phyloP scores from a whole-genome alignment of 2,329 filamentous ascomycete species.

The Stagonosporopsis rhizophila region DNA sequence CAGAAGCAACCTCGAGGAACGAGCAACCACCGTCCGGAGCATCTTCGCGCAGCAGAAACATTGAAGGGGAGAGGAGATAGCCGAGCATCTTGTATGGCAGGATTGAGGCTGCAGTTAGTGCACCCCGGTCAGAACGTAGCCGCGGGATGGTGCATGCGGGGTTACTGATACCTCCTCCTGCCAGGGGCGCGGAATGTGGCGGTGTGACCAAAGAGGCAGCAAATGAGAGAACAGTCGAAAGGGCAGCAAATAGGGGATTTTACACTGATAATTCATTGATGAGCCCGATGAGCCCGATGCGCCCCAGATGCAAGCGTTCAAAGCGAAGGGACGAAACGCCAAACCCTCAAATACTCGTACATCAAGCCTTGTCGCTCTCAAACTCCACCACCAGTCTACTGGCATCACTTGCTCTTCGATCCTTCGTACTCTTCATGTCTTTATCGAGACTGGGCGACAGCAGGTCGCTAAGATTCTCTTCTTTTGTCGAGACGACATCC shows the following conservation, averaged over 20 bases:
- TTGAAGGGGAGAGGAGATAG: constrained; percentile 9
- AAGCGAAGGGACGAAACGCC: constrained; percentile 11
- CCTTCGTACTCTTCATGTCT: constrained; percentile 39
- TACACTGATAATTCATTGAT: not conserved
- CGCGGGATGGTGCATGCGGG: constrained; percentile 22
- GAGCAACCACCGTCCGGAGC: constrained; percentile 36
- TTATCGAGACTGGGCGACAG: constrained; percentile 28
- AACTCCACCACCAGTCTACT: constrained; percentile 49
- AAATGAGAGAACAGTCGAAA: not conserved
- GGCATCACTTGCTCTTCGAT: constrained; percentile 44
- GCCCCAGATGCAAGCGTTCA: constrained; percentile 1
- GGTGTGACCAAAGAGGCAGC: constrained; percentile 5
- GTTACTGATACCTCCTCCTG: no score
- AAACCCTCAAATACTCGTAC: constrained; percentile 12
- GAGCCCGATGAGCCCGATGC: not conserved
- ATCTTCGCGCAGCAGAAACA: constrained; percentile 33
- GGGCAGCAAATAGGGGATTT: not conserved
- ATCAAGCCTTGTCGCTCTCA: constrained; percentile 38
- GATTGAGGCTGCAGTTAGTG: constrained; percentile 8
- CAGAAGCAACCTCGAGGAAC: constrained; percentile 19
- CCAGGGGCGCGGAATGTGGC: no score
- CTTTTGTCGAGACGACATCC: constrained; percentile 47
- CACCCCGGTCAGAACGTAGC: constrained; percentile 16
- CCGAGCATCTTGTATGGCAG: constrained; percentile 13
- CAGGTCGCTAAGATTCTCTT: constrained; percentile 24